phyloP scores from a whole-genome alignment of 345 rosid genomes.

The Mallotus nudiflorus region DNA sequence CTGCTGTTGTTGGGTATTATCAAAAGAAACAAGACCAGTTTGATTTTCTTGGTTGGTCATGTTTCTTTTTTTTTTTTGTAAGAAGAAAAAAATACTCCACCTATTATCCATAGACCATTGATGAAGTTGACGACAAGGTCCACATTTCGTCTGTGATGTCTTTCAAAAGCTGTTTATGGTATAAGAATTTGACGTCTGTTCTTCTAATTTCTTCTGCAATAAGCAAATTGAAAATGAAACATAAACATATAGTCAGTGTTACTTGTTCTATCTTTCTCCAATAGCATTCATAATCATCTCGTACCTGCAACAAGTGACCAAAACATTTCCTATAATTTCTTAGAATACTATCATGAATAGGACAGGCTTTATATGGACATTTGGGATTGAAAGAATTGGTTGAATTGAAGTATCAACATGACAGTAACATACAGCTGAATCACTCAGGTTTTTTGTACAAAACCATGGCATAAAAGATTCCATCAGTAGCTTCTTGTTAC shows the following conservation, averaged over 20 bases:
- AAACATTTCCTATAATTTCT: too few relatives aligned
- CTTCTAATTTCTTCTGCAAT: neutral
- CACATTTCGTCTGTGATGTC: neutral
- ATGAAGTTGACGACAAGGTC: neutral
- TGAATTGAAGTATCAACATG: constrained; percentile 8
- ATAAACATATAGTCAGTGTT: neutral
- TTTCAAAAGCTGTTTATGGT: neutral
- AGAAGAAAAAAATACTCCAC: neutral
- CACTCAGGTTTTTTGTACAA: constrained; percentile 14
- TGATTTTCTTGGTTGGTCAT: neutral
- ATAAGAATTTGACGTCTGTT: neutral
- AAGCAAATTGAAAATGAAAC: constrained; percentile 3
- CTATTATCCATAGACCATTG: neutral
- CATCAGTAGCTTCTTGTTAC: constrained; percentile 27
- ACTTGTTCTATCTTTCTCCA: neutral
- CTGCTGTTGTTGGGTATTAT: constrained; percentile 23
- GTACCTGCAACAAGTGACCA: neutral
- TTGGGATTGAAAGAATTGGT: constrained; percentile 17
- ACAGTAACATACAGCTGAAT: neutral
- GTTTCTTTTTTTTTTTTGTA: too few relatives aligned
- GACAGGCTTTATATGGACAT: too few relatives aligned
- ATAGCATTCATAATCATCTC: neutral
- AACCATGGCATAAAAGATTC: neutral
- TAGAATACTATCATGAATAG: neutral
- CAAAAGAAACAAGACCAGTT: neutral